Percentiles rank a stretch among this genome's conserved stretches.
Evolutionary conservation across 805 yeast genomes (phyloP).

Genomic region (Saccharomycopsis lassenensis): DNA sequence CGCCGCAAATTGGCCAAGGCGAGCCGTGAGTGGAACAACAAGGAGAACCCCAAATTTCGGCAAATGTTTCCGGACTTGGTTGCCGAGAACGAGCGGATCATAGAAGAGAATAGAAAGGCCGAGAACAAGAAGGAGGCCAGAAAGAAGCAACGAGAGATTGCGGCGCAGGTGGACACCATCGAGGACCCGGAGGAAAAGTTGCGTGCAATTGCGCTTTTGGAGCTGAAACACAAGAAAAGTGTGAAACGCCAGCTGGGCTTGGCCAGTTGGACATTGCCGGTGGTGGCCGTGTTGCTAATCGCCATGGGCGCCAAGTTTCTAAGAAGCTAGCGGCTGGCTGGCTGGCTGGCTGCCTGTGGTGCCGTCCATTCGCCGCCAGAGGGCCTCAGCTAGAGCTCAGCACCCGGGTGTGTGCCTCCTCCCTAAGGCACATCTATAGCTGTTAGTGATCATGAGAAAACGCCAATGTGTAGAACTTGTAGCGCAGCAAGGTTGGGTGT

Average conservation of each 20-base stretch:
- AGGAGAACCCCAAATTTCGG: slow-evolving; percentile 44
- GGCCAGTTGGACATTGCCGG: not conserved
- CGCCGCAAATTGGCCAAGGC: slow-evolving; percentile 47
- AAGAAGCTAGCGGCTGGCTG: too few species aligned
- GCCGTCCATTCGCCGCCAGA: too few species aligned
- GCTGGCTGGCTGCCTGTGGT: too few species aligned
- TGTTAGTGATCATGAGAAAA: too few species aligned
- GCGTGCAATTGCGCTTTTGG: slow-evolving; percentile 27
- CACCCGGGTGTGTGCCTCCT: too few species aligned
- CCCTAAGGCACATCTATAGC: too few species aligned
- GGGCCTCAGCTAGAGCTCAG: too few species aligned
- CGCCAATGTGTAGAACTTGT: too few species aligned
- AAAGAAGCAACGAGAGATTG: slow-evolving; percentile 21
- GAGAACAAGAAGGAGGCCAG: slow-evolving; percentile 5
- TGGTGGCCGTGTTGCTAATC: not conserved
- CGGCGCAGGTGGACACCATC: slow-evolving; percentile 29
- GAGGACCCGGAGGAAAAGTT: slow-evolving; percentile 64
- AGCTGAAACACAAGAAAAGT: not conserved
- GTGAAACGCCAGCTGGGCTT: not conserved
- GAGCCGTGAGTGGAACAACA: slow-evolving; percentile 50
- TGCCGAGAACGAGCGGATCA: slow-evolving; percentile 24
- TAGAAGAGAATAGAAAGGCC: slow-evolving; percentile 22
- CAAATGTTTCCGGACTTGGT: slow-evolving; percentile 62
- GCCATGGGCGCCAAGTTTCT: slow-evolving; percentile 4
- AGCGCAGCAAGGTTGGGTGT: too few species aligned